Conservation (phyloP, 169 alveolate genomes). For the Plasmodium knowlesi region DNA sequence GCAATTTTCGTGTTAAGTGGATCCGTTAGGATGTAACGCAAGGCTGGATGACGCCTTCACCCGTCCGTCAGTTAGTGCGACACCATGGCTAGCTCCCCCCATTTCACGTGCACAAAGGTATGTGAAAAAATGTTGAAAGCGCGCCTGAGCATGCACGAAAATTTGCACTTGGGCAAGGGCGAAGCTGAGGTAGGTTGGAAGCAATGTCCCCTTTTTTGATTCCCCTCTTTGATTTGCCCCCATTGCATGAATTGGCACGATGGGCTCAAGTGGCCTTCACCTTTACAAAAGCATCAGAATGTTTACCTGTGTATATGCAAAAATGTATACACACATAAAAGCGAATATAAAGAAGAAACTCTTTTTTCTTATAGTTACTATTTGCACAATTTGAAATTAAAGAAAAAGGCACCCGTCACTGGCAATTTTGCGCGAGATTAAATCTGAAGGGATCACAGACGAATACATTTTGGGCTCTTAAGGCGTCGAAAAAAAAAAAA, state of each 20-base stretch:
- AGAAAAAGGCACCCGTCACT: background rate
- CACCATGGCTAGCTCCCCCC: background rate
- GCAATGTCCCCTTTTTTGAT: background rate
- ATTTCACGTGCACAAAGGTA: background rate
- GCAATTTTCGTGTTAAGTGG: background rate
- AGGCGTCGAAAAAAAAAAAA: background rate
- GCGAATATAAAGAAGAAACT: background rate
- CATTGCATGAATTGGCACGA: background rate
- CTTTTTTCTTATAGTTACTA: background rate
- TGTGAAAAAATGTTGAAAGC: background rate
- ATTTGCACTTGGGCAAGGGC: background rate
- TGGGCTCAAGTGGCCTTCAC: background rate
- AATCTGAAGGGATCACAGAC: background rate
- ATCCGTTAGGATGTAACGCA: background rate
- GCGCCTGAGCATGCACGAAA: background rate
- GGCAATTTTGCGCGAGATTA: background rate
- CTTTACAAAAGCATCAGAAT: background rate
- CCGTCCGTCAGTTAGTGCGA: background rate
- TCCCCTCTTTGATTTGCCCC: conserved; percentile 3
- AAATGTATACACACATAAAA: background rate
- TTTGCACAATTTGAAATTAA: background rate
- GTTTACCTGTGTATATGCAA: background rate
- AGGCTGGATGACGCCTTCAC: background rate
- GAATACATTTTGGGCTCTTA: background rate
- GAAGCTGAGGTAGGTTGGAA: background rate